These are phyloP conservation scores for Phalaenopsis hybrid DNA, from an alignment of 116 monocot species.

Conservation along the genomic window DNA sequence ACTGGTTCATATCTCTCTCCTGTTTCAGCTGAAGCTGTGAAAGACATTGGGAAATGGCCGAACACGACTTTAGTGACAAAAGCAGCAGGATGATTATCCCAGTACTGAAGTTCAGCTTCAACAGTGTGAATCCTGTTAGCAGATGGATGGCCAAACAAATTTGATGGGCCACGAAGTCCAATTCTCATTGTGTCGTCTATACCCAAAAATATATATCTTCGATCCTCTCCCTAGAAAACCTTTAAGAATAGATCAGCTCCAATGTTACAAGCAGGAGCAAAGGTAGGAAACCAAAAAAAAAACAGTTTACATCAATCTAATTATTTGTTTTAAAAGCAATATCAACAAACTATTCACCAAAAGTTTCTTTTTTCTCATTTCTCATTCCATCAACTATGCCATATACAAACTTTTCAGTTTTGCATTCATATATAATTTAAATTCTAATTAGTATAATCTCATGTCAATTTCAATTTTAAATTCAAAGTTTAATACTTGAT, in stretches of 20 bases:
- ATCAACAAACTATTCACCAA: no score
- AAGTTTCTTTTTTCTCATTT: no score
- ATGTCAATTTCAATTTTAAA: no score
- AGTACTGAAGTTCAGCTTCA: slow-evolving; percentile 46
- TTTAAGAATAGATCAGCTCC: slow-evolving; percentile 39
- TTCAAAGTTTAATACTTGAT: no score
- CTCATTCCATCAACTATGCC: no score
- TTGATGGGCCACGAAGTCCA: slow-evolving; percentile 75
- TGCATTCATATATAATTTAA: no score
- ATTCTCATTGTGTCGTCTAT: slow-evolving; percentile 70
- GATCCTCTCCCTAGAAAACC: slow-evolving; percentile 60
- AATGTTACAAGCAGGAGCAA: slow-evolving; percentile 2
- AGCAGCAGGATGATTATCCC: slow-evolving; percentile 22
- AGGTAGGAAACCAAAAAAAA: no score
- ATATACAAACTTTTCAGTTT: no score
- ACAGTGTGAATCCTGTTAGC: slow-evolving; percentile 38
- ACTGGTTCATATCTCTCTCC: slow-evolving; percentile 47
- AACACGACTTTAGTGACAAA: slow-evolving; percentile 53
- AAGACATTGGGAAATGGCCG: slow-evolving; percentile 86
- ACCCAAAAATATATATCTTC: slow-evolving; percentile 55
- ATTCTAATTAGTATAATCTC: no score
- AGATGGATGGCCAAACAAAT: slow-evolving; percentile 88
- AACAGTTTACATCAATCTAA: no score
- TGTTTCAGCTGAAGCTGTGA: slow-evolving; percentile 57
- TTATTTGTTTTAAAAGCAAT: no score